Conservation (phyloP, 1,284 basidiomycete genomes). For the Takashimella tepidaria region DNA sequence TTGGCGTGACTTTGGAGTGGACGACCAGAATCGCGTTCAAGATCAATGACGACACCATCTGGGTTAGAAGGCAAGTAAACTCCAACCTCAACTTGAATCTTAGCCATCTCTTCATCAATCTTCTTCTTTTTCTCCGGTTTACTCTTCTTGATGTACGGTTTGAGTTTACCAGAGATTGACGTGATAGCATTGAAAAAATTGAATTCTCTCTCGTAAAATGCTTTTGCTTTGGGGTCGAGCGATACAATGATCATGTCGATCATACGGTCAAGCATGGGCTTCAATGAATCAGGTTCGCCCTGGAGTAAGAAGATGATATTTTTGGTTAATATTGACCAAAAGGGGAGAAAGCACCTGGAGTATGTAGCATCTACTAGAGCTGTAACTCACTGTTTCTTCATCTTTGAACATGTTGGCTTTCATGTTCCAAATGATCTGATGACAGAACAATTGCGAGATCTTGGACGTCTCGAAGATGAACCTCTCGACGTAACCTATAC, state of each 20-base stretch:
- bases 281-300: slow-evolving; percentile 68
- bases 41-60: slow-evolving; percentile 90
- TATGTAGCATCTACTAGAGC: too few species aligned
- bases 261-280: slow-evolving; percentile 86
- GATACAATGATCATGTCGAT: slow-evolving; percentile 74
- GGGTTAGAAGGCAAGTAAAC: slow-evolving; percentile 98
- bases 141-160: slow-evolving; percentile 91
- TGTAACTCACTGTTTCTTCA: slow-evolving; percentile 75
- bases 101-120: slow-evolving; percentile 99
- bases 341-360: too few species aligned
- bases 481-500: slow-evolving; percentile 78
- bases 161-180: slow-evolving; percentile 94
- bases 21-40: slow-evolving; percentile 92
- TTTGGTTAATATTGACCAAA: not conserved
- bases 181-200: slow-evolving; percentile 95
- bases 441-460: slow-evolving; percentile 96
- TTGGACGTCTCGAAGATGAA: slow-evolving; percentile 98
- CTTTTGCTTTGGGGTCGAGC: slow-evolving; percentile 82
- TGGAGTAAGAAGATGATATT: not conserved
- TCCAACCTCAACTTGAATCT: slow-evolving; percentile 85
- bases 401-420: slow-evolving; percentile 96
- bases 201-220: slow-evolving; percentile 94
- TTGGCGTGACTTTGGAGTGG: slow-evolving; percentile 98
- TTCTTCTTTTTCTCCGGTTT: slow-evolving; percentile 97
- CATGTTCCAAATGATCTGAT: slow-evolving; percentile 99